Evolutionary conservation across 352 stramenopile species (phyloP).

Genomic region (Globisporangium radiosum): DNA sequence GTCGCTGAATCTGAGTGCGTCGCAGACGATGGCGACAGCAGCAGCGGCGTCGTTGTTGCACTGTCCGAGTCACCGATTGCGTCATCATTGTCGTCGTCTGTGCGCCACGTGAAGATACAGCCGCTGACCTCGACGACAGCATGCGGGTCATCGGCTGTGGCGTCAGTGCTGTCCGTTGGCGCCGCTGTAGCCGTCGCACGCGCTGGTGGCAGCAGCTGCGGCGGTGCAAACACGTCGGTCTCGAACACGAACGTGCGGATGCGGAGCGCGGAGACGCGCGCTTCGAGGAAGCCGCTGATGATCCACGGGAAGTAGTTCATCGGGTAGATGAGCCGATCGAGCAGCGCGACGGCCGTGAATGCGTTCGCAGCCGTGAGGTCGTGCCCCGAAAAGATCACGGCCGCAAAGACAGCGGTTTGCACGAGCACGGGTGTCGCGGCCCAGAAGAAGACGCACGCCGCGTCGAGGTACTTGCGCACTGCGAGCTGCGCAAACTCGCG

Average conservation of each 20-base stretch:
- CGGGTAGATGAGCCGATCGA: slow-evolving; percentile 86
- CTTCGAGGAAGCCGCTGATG: slow-evolving; percentile 86
- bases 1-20: background rate
- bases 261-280: slow-evolving; percentile 69
- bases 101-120: slow-evolving; percentile 27
- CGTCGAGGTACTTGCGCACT: slow-evolving; percentile 84
- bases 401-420: slow-evolving; percentile 77
- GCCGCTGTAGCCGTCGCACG: slow-evolving; percentile 2
- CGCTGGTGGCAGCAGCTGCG: slow-evolving; percentile 5
- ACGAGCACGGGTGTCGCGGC: slow-evolving; percentile 84
- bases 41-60: slow-evolving; percentile 8
- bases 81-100: background rate
- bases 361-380: slow-evolving; percentile 74
- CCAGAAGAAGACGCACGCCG: slow-evolving; percentile 90
- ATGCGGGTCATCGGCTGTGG: background rate
- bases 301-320: slow-evolving; percentile 93
- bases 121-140: slow-evolving; percentile 15
- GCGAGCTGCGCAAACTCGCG: slow-evolving; percentile 68
- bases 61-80: slow-evolving; percentile 1
- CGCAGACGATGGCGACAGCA: background rate
- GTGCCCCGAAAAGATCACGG: slow-evolving; percentile 61
- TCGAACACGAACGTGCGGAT: slow-evolving; percentile 72
- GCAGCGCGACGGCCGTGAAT: slow-evolving; percentile 80
- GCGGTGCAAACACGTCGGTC: slow-evolving; percentile 3
- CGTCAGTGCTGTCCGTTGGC: background rate